Evolutionary conservation across 163 green algal species (phyloP).

Genomic region (Scenedesmus sp.): DNA sequence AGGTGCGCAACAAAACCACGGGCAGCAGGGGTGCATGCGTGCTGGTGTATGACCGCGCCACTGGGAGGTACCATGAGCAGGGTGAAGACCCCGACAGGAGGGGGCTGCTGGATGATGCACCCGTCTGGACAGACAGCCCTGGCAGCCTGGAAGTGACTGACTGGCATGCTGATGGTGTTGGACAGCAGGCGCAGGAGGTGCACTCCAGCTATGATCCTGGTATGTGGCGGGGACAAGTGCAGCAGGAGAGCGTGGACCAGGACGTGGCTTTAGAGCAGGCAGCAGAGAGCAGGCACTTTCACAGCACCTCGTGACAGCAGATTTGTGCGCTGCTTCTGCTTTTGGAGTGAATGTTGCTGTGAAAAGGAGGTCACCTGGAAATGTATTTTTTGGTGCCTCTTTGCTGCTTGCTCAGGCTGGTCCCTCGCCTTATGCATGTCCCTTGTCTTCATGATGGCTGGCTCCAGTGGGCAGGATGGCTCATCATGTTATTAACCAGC

Average conservation of each 20-base stretch:
- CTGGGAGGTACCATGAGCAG: slow-evolving; percentile 58
- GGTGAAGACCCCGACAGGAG: background rate
- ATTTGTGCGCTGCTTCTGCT: background rate
- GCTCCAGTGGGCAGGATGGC: background rate
- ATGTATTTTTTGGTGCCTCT: background rate
- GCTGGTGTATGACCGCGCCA: slow-evolving; percentile 58
- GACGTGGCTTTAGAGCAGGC: background rate
- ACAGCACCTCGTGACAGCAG: background rate
- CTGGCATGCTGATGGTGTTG: background rate
- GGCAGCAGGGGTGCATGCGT: slow-evolving; percentile 84
- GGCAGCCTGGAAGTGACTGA: background rate
- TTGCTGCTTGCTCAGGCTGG: background rate
- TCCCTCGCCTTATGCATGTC: background rate
- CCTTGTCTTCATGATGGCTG: background rate
- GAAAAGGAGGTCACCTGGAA: background rate
- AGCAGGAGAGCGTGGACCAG: background rate
- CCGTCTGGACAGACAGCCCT: background rate
- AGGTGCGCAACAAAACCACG: slow-evolving; percentile 95
- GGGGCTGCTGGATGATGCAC: background rate
- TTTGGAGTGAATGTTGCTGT: background rate
- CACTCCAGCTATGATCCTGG: background rate
- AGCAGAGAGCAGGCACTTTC: background rate
- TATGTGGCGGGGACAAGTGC: background rate
- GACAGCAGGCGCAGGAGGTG: background rate
- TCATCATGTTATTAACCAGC: background rate